Base-by-base conservation (phyloP, 2,329 filamentous ascomycete species). In the Coleophoma cylindrospora region DNA sequence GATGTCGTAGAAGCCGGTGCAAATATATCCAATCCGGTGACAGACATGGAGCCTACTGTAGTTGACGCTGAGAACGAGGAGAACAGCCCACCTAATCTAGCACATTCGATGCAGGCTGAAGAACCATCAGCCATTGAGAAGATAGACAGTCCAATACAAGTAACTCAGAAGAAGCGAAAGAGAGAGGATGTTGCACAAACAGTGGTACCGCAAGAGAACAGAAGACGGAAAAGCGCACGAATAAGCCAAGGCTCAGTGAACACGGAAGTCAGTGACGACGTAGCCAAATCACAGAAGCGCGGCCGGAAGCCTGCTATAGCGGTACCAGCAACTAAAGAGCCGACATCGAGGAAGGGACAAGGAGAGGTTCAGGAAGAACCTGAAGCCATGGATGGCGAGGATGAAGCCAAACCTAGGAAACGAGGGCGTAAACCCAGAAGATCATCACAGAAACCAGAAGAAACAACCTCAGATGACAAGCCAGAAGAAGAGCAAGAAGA, bases 1-100 rank as follows among this genome's bases (percentile, higher is more conserved):
- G 65, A 69, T 48, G 64, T 70, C 0, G 48, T 76, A 0, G 58
- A 62, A 57, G 58, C 12, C 5, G 40, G 17, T 61, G n/a, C 60
- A 63, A 43, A 15, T 27, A 15, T 10, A 6, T 27, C 27, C 7
- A 27, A 27, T 27, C 27, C 14, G 15, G 47, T 15, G 8, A 33
- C 32, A 17, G 22, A 27, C 7, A 36, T 32, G 3, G 17, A 34
- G 9, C 40, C 27, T 10, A n/a, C 19, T 13, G 21, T 21, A 9
- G 9, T 34, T 19, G 22, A 15, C 10, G 33, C 12, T n/a, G 22
- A 27, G 27, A 27, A 27, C 9, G 27, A 8, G 9, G 27, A 27
- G 27, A 27, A 27, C 27, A 10, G 6, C 27, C 27, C 9, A 27
- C 27, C 27, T 27, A 10, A 27, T 27, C 27, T 27, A 27, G 7